These are phyloP conservation scores for Hortaea sp. DNA, from an alignment of 2,329 filamentous ascomycete genomes.

Conservation along the genomic window DNA sequence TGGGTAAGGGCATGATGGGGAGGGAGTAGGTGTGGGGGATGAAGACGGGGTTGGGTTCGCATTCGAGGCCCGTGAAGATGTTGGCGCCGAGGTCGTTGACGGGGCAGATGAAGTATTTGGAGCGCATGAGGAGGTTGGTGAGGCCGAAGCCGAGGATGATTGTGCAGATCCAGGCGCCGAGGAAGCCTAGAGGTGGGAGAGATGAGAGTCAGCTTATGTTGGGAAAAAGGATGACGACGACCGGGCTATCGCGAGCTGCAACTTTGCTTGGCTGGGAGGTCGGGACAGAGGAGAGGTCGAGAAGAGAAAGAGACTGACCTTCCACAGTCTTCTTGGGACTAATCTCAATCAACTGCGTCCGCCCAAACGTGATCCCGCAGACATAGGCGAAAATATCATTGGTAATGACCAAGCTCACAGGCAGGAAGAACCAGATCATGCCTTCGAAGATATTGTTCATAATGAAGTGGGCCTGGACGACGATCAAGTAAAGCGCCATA, in stretches of 20 bases:
- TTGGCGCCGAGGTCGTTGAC: slow-evolving; percentile 94
- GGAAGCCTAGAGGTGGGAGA: slow-evolving; percentile 52
- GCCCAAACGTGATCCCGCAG: slow-evolving; percentile 91
- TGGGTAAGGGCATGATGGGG: slow-evolving; percentile 39
- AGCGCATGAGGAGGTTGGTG: slow-evolving; percentile 75
- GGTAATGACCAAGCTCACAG: slow-evolving; percentile 87
- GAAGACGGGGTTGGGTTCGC: slow-evolving; percentile 87
- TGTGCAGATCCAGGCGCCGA: slow-evolving; percentile 94
- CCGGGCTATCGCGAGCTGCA: neutral
- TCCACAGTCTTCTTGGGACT: slow-evolving; percentile 99
- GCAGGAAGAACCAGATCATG: slow-evolving; percentile 99
- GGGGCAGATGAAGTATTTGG: slow-evolving; percentile 96
- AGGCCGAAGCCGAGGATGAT: slow-evolving; percentile 73
- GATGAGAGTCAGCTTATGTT: neutral
- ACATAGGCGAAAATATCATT: slow-evolving; percentile 99
- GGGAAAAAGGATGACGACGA: neutral
- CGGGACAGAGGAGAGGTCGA: no score
- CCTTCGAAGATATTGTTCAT: slow-evolving; percentile 99
- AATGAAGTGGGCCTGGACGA: slow-evolving; percentile 96
- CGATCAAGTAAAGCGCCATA: slow-evolving; percentile 96
- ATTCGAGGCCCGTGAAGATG: slow-evolving; percentile 80
- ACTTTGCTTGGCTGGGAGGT: neutral
- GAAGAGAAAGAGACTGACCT: slow-evolving; percentile 13
- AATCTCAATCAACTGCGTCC: slow-evolving; percentile 93
- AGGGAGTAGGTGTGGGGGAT: slow-evolving; percentile 64